Conservation (phyloP, 176 grass and related monocot species). For the Dendrocalamus sinicus region DNA sequence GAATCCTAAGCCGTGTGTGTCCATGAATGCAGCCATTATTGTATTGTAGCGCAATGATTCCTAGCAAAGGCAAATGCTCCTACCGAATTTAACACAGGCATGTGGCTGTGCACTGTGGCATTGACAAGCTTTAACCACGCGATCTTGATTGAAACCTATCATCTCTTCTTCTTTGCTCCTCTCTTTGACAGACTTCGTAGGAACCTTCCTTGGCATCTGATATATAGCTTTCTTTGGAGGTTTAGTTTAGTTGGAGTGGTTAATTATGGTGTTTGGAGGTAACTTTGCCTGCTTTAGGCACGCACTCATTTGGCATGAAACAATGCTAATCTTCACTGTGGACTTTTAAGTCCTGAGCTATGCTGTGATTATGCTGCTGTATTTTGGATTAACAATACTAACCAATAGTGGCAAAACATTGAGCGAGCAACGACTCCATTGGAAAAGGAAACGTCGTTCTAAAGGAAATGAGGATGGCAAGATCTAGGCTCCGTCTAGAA, state of each 20-base stretch:
- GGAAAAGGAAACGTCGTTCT: too few species aligned
- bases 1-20: conserved; percentile 10
- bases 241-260: background rate
- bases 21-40: conserved; percentile 15
- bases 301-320: background rate
- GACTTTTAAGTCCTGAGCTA: background rate
- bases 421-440: too few species aligned
- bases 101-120: background rate
- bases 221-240: background rate
- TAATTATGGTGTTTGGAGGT: background rate
- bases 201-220: background rate
- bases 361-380: background rate
- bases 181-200: background rate
- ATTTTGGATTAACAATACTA: background rate
- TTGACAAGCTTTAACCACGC: conserved; percentile 32
- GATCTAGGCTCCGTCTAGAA: too few species aligned
- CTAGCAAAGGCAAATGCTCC: background rate
- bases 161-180: background rate
- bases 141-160: background rate
- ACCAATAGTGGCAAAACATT: too few species aligned
- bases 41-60: conserved; percentile 20
- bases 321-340: background rate
- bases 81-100: background rate
- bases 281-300: background rate
- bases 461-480: too few species aligned